Percentiles rank a stretch among this genome's conserved stretches.
Evolutionary conservation across 2,329 filamentous ascomycete genomes (phyloP).

Genomic region (Colletotrichum sansevieriae): DNA sequence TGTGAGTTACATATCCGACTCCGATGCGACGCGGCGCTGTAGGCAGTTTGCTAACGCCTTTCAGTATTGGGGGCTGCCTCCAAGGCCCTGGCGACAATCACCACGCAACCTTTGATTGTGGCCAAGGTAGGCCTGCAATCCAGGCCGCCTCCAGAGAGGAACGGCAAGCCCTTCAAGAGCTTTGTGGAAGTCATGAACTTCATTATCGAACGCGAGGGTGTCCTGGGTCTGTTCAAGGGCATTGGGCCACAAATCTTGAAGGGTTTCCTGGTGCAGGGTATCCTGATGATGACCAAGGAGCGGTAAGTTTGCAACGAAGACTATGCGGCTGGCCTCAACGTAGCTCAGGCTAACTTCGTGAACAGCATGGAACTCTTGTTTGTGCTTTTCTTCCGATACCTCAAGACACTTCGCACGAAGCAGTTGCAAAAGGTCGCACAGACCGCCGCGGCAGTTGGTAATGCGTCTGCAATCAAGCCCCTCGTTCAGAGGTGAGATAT

Average conservation of each 20-base stretch:
- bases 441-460: slow-evolving; percentile 64
- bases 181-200: slow-evolving; percentile 96
- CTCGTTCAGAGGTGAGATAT: neutral
- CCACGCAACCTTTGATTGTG: slow-evolving; percentile 95
- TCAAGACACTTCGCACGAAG: slow-evolving; percentile 77
- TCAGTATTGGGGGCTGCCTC: slow-evolving; percentile 91
- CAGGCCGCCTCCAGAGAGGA: slow-evolving; percentile 84
- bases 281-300: slow-evolving; percentile 99
- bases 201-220: slow-evolving; percentile 89
- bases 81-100: slow-evolving; percentile 91
- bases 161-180: slow-evolving; percentile 92
- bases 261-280: slow-evolving; percentile 91
- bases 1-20: slow-evolving; percentile 68
- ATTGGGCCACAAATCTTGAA: slow-evolving; percentile 95
- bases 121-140: slow-evolving; percentile 98
- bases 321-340: no score
- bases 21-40: neutral
- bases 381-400: slow-evolving; percentile 85
- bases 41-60: slow-evolving; percentile 7
- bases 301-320: slow-evolving; percentile 65
- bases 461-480: slow-evolving; percentile 20
- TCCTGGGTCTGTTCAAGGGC: slow-evolving; percentile 91
- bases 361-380: slow-evolving; percentile 85
- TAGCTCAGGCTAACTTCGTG: slow-evolving; percentile 49
- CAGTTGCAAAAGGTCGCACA: slow-evolving; percentile 77